Conservation (phyloP, 495 filamentous ascomycete species). For the Lasiosphaeris hirsuta region DNA sequence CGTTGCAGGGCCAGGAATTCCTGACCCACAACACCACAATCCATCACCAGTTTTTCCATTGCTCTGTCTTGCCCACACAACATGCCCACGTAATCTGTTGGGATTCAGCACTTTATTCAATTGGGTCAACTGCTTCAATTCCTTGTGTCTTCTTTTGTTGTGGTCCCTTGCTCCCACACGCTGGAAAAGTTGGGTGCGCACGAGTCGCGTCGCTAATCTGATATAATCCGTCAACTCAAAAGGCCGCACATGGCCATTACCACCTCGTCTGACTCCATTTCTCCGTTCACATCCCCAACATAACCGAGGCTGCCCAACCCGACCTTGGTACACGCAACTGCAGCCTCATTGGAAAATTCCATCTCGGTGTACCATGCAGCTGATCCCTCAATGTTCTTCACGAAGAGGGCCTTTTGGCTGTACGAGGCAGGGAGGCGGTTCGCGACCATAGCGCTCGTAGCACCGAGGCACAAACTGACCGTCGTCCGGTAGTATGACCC, state of each 20-base stretch:
- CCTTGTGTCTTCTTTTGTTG: too few species aligned
- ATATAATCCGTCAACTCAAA: slow-evolving; percentile 6
- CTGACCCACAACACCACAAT: too few species aligned
- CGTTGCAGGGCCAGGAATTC: too few species aligned
- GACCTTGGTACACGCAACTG: slow-evolving; percentile 33
- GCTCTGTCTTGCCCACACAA: too few species aligned
- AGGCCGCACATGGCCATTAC: slow-evolving; percentile 41
- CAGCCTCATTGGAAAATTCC: slow-evolving; percentile 18
- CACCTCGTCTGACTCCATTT: slow-evolving; percentile 33
- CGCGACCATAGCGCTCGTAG: slow-evolving; percentile 12
- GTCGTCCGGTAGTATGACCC: slow-evolving; percentile 33
- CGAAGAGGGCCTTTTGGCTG: slow-evolving; percentile 44
- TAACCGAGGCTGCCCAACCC: slow-evolving; percentile 42
- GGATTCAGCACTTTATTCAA: too few species aligned
- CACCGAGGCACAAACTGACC: slow-evolving; percentile 22
- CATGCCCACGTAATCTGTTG: too few species aligned
- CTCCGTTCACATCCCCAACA: slow-evolving; percentile 47
- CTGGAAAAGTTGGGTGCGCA: too few species aligned
- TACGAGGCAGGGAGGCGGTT: slow-evolving; percentile 31
- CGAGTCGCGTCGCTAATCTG: too few species aligned
- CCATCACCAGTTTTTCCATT: too few species aligned
- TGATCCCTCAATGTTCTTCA: slow-evolving; percentile 32
- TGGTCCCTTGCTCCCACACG: too few species aligned
- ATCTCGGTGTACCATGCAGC: not conserved
- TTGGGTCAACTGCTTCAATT: too few species aligned